These are phyloP conservation scores for Ophiostoma montium DNA, from an alignment of 2,329 filamentous ascomycete genomes.

Conservation along the genomic window DNA sequence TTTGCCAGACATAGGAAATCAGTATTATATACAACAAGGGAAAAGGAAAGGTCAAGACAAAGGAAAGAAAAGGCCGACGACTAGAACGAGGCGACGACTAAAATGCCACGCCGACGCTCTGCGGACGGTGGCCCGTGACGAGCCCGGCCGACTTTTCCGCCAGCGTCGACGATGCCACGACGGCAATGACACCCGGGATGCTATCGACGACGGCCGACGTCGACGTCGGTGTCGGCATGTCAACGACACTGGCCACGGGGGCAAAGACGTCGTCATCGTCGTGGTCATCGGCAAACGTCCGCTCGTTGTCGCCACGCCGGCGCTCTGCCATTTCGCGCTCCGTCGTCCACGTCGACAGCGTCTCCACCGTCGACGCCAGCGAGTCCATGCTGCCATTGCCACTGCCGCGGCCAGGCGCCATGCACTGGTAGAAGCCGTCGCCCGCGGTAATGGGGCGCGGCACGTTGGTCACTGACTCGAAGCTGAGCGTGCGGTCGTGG, in stretches of 20 bases:
- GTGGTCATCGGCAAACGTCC: slow-evolving; percentile 23
- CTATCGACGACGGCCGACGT: slow-evolving; percentile 17
- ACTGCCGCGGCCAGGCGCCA: slow-evolving; percentile 26
- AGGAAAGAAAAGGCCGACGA: no score
- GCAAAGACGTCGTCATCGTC: slow-evolving; percentile 23
- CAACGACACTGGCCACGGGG: slow-evolving; percentile 19
- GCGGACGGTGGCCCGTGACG: slow-evolving; percentile 17
- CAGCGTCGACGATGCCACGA: background rate
- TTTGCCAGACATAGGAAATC: no score
- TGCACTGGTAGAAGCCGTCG: slow-evolving; percentile 46
- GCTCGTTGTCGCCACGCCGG: slow-evolving; percentile 17
- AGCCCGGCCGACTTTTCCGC: slow-evolving; percentile 2
- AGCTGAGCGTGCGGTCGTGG: slow-evolving; percentile 24
- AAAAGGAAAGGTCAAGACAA: background rate
- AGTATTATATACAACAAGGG: background rate
- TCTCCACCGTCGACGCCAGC: slow-evolving; percentile 23
- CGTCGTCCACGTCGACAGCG: slow-evolving; percentile 34
- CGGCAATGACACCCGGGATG: background rate
- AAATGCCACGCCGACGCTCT: slow-evolving; percentile 34
- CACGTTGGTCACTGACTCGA: slow-evolving; percentile 40
- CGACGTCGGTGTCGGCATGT: slow-evolving; percentile 26
- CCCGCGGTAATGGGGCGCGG: slow-evolving; percentile 35
- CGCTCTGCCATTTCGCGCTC: slow-evolving; percentile 23
- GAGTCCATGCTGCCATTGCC: slow-evolving; percentile 29
- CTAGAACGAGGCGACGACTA: no score